Base-by-base conservation (phyloP, 805 yeast species). In the Saturnispora besseyi region DNA sequence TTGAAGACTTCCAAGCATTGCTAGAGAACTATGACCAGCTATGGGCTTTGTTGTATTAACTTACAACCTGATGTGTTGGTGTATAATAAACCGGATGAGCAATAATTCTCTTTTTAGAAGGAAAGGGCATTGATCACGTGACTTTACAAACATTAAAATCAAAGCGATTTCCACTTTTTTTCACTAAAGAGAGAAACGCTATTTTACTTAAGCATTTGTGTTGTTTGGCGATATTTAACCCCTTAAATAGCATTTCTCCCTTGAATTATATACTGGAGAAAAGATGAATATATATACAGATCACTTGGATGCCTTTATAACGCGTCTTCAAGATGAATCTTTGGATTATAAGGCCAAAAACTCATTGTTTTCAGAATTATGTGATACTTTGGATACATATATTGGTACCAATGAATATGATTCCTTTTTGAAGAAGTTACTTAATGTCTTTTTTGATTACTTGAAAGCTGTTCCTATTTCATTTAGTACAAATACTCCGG, bases 361-460 rank as follows among this genome's bases (percentile, higher is more conserved):
- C 54, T 72, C 89, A 0, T 77, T 81, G 7, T 76, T 88, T 40
- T 80, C 89, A 4, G 97, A 91, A 64, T 71, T 91, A 42, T 77
- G 93, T 53, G 98, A 91, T 65, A 78, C 88, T 64, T 75, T 89
- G 40, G 98, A 91, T 62, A 77, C 88, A 2, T 84, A 86, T 65
- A 84, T 84, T 54, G 84, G 87, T 9, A 78, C 88, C 4, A 79
- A 80, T 22, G 97, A 90, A 57, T 88, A 89, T 64, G 89, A 84
- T 53, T 75, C 78, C 59, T 88, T 89, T 59, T 70, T 90, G 42
- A 72, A 79, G 51, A 77, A 75, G 54, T 65, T 88, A 57, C 66
- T 90, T 45, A 96, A 96, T 1, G 75, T 82, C 12, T 78, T 89
- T 56, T 65, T 84, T 49, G 70, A 74, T 46, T 75, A 82, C 43